Percentiles rank a stretch among this genome's conserved stretches.
phyloP scores from a whole-genome alignment of 345 rosid genomes.

The Cochlearia excelsa region DNA sequence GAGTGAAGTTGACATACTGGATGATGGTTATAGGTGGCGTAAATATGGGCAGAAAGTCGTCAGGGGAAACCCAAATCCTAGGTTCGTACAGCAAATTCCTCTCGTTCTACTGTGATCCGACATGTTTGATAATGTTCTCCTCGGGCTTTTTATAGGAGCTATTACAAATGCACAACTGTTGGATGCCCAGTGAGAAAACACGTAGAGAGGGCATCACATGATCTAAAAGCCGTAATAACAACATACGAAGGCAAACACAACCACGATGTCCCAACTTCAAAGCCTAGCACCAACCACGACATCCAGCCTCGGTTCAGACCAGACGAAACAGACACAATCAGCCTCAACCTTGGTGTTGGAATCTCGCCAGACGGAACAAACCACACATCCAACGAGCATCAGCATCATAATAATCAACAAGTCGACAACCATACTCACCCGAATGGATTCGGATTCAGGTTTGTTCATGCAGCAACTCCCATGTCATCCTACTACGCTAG shows the following conservation, averaged over 20 bases:
- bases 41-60: constrained; percentile 99
- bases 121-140: constrained; percentile 7
- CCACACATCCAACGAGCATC: constrained; percentile 40
- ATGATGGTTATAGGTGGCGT: constrained; percentile 99
- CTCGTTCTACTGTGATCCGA: background rate
- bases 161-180: constrained; percentile 91
- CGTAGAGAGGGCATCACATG: constrained; percentile 99
- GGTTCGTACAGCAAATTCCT: constrained; percentile 43
- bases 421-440: constrained; percentile 42
- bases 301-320: constrained; percentile 47
- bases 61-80: constrained; percentile 96
- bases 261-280: constrained; percentile 87
- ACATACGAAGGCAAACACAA: constrained; percentile 98
- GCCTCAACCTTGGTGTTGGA: constrained; percentile 98
- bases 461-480: constrained; percentile 49
- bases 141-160: constrained; percentile 64
- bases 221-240: constrained; percentile 96
- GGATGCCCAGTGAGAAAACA: constrained; percentile 97
- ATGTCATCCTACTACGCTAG: constrained; percentile 51
- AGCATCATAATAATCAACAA: constrained; percentile 40
- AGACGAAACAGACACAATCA: constrained; percentile 58
- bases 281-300: constrained; percentile 61
- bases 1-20: constrained; percentile 96
- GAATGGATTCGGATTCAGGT: constrained; percentile 49
- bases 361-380: constrained; percentile 49